These are phyloP conservation scores for Beauveria rudraprayagi DNA, from an alignment of 2,329 filamentous ascomycete species.

Conservation along the genomic window DNA sequence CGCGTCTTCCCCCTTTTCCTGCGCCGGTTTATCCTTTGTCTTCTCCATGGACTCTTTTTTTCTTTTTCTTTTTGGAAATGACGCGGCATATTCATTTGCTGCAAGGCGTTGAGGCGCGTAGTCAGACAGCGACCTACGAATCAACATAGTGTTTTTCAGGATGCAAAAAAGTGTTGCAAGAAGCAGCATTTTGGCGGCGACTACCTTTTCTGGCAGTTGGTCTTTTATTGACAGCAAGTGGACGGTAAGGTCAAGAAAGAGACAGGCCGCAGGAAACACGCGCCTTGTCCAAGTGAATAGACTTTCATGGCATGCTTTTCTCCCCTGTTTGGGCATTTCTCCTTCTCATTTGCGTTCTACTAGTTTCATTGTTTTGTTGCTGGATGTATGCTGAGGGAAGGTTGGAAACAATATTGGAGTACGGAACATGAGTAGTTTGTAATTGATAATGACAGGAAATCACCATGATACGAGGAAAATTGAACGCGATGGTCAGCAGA, in stretches of 20 bases:
- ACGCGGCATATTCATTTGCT: neutral
- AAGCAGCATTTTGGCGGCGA: neutral
- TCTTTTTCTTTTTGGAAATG: neutral
- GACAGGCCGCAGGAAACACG: neutral
- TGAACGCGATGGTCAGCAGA: too few relatives aligned
- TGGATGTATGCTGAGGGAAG: neutral
- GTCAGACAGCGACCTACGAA: neutral
- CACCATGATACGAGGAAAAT: neutral
- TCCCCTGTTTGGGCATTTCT: neutral
- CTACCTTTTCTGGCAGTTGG: neutral
- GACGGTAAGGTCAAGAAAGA: neutral
- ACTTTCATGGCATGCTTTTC: neutral
- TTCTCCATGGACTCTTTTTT: neutral
- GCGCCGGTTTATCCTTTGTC: neutral
- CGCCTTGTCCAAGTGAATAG: neutral
- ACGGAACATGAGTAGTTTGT: slow-evolving; percentile 6
- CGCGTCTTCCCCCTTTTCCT: neutral
- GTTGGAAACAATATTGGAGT: slow-evolving; percentile 4
- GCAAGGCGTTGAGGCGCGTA: neutral
- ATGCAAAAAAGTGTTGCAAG: neutral
- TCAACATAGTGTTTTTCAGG: neutral
- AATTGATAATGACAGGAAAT: slow-evolving; percentile 11
- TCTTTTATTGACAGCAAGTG: neutral
- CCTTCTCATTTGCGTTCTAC: neutral
- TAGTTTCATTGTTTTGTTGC: neutral